Base-by-base conservation (phyloP, 2,329 filamentous ascomycete species). In the Penicillium paneum region DNA sequence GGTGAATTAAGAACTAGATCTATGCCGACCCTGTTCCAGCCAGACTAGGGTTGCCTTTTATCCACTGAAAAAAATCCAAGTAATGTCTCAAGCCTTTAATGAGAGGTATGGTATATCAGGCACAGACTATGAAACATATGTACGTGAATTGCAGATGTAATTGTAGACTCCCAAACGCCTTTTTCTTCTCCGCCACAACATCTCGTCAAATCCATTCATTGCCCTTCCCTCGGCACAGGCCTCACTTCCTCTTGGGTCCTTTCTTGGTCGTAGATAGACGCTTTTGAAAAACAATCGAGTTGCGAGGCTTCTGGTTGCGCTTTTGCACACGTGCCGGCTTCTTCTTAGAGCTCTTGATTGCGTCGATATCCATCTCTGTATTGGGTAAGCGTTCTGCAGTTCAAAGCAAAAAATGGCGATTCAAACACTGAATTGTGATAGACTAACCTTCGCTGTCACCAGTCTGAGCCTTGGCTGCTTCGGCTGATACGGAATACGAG, bases 321-420 rank as follows among this genome's bases (percentile, higher is more conserved):
- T 76, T 77, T 44, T 72, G 72, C 52, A 76, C 67, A 49, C 73
- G 68, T n/a, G 63, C 64, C n/a, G 64, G 57, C 47, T 71, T 69
- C 2, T 65, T 64, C 3, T 65, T 64, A 10, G 67, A 56, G 46
- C 53, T 61, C 41, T 64, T 64, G 19, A 66, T 61, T 31, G 49
- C 62, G 50, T 76, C 74, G 51, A 76, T 61, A 36, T 76, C 74
- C 74, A 77, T 76, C 26, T 67, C 74, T 75, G 49, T 39, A 35
- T 44, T 24, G 8, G 13, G 54, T 63, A 54, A 62, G 56, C 21
- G 8, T 34, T 15, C 26, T 38, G 26, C 21, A 13, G 3, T 36
- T 43, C 19, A 28, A 34, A 19, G 5, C 28, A 1, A 13, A 13
- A 42, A 2, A 4, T 5, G 10, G 6, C n/a, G 8, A 31, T 38